These are phyloP conservation scores for Rhodomyrtus tomentosa DNA, from an alignment of 345 rosid genomes.

Conservation along the genomic window DNA sequence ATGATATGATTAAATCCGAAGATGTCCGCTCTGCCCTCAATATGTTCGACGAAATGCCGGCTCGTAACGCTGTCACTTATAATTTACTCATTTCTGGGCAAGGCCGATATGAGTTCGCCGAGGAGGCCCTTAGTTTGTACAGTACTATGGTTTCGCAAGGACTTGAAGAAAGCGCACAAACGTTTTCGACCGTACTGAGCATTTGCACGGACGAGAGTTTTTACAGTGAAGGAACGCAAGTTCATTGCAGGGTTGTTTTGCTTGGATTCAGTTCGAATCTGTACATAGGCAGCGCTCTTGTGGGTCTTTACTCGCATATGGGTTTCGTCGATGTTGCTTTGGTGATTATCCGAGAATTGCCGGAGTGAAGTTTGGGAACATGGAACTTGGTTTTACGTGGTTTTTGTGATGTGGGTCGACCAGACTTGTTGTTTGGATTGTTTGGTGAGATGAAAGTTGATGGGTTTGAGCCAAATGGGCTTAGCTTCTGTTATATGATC, in stretches of 20 bases:
- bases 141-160: constrained; percentile 38
- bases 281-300: constrained; percentile 44
- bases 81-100: constrained; percentile 57
- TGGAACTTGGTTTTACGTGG: constrained; percentile 51
- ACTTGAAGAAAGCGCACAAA: constrained; percentile 50
- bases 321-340: constrained; percentile 31
- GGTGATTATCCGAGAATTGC: constrained; percentile 53
- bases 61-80: constrained; percentile 49
- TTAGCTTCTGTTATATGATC: constrained; percentile 61
- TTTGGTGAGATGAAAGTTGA: constrained; percentile 32
- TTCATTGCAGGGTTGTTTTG: constrained; percentile 53
- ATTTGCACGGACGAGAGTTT: constrained; percentile 35
- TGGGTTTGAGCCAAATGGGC: constrained; percentile 38
- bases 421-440: constrained; percentile 24
- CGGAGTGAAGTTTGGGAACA: constrained; percentile 39
- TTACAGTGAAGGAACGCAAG: constrained; percentile 45
- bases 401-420: constrained; percentile 28
- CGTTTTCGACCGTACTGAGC: constrained; percentile 59
- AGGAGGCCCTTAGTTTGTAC: constrained; percentile 31
- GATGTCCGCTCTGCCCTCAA: constrained; percentile 25
- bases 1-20: constrained; percentile 27
- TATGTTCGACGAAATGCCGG: constrained; percentile 47
- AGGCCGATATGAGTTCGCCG: constrained; percentile 21
- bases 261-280: constrained; percentile 49
- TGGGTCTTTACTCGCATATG: constrained; percentile 39